These are phyloP conservation scores for Warburgia ugandensis DNA, from an alignment of 164 flowering plant species.

Conservation along the genomic window DNA sequence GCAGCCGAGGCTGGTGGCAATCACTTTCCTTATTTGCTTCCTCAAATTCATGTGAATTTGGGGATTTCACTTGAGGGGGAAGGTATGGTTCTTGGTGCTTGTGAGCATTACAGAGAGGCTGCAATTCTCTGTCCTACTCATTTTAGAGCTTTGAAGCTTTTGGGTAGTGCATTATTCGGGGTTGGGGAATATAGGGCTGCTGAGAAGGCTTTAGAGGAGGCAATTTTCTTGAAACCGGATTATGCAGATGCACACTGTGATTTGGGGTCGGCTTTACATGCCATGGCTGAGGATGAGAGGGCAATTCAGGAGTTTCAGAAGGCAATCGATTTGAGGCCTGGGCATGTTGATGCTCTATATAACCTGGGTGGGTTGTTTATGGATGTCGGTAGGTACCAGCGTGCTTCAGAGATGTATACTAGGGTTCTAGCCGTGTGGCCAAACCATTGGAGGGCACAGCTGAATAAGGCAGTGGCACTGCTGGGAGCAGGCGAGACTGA, in stretches of 20 bases:
- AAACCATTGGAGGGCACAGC: slow-evolving; percentile 94
- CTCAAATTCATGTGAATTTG: slow-evolving; percentile 94
- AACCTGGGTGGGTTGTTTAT: slow-evolving; percentile 90
- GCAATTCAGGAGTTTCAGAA: slow-evolving; percentile 96
- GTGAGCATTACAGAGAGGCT: slow-evolving; percentile 98
- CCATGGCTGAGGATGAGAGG: slow-evolving; percentile 83
- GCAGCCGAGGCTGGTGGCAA: slow-evolving; percentile 91
- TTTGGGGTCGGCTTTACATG: slow-evolving; percentile 92
- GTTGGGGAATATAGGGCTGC: slow-evolving; percentile 99
- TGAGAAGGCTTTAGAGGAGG: slow-evolving; percentile 93
- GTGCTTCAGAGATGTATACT: slow-evolving; percentile 98
- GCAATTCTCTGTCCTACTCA: slow-evolving; percentile 94
- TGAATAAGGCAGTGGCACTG: slow-evolving; percentile 88
- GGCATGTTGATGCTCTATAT: slow-evolving; percentile 92
- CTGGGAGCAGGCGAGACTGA: slow-evolving; percentile 93
- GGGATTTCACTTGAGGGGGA: slow-evolving; percentile 93
- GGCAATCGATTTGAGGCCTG: slow-evolving; percentile 94
- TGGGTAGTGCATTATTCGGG: slow-evolving; percentile 97
- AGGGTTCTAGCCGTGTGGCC: slow-evolving; percentile 92
- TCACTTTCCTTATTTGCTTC: slow-evolving; percentile 84
- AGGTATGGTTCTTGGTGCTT: slow-evolving; percentile 92
- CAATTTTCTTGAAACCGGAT: slow-evolving; percentile 79
- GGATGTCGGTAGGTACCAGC: slow-evolving; percentile 92
- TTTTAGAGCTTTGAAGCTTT: slow-evolving; percentile 88
- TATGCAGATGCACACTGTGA: slow-evolving; percentile 99